A percentile compares a stretch with the other conserved stretches of the same genome.
phyloP scores from a whole-genome alignment of 441 rosid genomes.

The Hura crepitans region DNA sequence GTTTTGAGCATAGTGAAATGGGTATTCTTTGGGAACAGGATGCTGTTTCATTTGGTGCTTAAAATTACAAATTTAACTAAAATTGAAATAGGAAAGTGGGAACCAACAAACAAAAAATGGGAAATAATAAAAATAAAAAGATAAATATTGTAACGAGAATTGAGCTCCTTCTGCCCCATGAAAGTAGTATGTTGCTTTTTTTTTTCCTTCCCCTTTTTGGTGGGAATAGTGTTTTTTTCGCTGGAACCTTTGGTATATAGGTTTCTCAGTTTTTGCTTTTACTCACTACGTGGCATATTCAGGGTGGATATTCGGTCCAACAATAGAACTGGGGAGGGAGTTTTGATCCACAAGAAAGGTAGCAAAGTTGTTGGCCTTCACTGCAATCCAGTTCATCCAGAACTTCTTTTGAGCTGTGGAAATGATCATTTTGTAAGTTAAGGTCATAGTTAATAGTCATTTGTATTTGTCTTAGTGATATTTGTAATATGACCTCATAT shows the following conservation, averaged over 20 bases:
- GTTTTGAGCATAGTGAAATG: background rate
- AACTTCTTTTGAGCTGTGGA: constrained; percentile 84
- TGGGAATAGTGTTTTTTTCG: background rate
- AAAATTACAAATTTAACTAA: background rate
- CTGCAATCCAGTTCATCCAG: constrained; percentile 88
- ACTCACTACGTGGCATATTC: constrained; percentile 10
- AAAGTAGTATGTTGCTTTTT: background rate
- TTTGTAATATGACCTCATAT: background rate
- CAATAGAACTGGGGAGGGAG: constrained; percentile 41
- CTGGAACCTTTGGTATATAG: background rate
- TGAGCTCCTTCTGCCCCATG: background rate
- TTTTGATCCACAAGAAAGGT: constrained; percentile 85
- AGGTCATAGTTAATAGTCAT: no score
- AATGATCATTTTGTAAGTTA: constrained; percentile 93
- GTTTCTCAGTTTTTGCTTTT: constrained; percentile 5
- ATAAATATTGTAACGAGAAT: background rate
- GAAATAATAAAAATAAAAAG: background rate
- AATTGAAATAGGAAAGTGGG: background rate
- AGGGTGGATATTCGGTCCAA: constrained; percentile 85
- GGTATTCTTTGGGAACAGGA: background rate
- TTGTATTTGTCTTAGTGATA: background rate
- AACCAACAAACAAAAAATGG: background rate
- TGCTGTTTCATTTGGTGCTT: background rate
- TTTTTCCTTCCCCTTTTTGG: no score
- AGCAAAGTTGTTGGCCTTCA: constrained; percentile 91